phyloP scores from a whole-genome alignment of 139 green algal genomes.

The Auxenochlorella pyrenoidosa region DNA sequence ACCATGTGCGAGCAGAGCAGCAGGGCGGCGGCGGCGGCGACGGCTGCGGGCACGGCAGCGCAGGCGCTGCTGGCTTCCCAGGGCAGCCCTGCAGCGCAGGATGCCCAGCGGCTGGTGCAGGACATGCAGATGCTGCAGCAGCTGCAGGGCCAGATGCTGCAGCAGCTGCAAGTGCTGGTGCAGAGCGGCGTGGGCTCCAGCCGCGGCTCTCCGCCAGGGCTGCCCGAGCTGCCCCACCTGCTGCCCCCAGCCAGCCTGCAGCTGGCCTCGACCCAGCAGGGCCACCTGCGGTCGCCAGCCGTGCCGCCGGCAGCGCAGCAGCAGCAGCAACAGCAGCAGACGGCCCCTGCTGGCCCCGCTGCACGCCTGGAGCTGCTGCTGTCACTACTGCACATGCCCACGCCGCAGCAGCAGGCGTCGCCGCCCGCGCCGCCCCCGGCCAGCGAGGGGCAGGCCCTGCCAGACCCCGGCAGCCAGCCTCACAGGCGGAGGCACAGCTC shows the following conservation, averaged over 20 bases:
- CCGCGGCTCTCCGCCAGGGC: neutral
- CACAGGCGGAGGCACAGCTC: neutral
- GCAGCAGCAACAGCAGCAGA: neutral
- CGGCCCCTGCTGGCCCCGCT: neutral
- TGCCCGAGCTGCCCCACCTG: neutral
- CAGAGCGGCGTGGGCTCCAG: neutral
- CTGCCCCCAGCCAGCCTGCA: neutral
- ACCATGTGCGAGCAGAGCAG: neutral
- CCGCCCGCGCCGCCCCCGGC: too few species aligned
- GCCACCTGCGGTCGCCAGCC: neutral
- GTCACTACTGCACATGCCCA: neutral
- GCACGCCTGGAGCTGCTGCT: neutral
- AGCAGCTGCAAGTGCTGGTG: neutral
- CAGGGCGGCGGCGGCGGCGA: neutral
- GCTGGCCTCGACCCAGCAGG: neutral
- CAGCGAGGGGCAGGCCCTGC: too few species aligned
- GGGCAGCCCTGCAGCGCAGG: neutral
- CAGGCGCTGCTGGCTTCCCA: neutral
- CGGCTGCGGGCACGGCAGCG: neutral
- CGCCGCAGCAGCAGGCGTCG: neutral
- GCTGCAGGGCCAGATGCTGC: neutral
- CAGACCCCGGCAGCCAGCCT: neutral
- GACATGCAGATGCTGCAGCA: neutral
- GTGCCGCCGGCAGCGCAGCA: neutral
- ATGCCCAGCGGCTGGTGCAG: neutral